Evolutionary conservation across 2,329 filamentous ascomycete genomes (phyloP), one percentile per base, ranked within the genome.

Genomic region (Cladophialophora chaetospira): DNA sequence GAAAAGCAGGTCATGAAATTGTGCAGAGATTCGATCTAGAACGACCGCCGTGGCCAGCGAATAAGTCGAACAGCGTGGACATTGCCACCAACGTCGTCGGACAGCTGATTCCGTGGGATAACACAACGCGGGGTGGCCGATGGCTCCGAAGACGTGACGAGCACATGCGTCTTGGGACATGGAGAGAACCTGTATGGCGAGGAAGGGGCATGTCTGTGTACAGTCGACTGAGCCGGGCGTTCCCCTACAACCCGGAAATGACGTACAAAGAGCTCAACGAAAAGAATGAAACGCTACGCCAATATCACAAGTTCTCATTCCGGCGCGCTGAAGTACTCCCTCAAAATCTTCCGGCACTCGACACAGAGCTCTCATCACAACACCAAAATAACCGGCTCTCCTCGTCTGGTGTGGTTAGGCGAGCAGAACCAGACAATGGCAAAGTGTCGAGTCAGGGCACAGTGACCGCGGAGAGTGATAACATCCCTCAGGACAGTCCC

Each of bases 211-310:
- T n/a, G n/a, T n/a, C n/a, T n/a, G n/a, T n/a, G 11, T 50, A 17
- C 25, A 48, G 44, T n/a, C 23, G 54, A 9, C 25, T 63, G 4
- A 38, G 51, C 48, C 33, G 44, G 15, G 42, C 26, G 21, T 64
- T 64, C 38, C 62, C 60, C 25, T 64, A 61, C 54, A 51, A 56
- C n/a, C 49, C 55, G 9, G 15, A 45, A 11, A 63, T 63, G 60
- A 59, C 57, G 28, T 44, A 29, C 36, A 40, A 17, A 26, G 54
- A 64, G 42, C 51, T 61, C 8, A 58, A 50, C 13, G 31, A 13
- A 10, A 54, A 51, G 35, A 64, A 64, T 28, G 17, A 53, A 28
- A 23, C 48, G 23, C 45, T 64, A 26, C 52, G 56, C 19, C 47
- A 19, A 17, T 55, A 50, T 44, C 60, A 63, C 51, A 43, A 21